Conservation (phyloP, 208 protist species). For the Trypanosoma platydactyli region DNA sequence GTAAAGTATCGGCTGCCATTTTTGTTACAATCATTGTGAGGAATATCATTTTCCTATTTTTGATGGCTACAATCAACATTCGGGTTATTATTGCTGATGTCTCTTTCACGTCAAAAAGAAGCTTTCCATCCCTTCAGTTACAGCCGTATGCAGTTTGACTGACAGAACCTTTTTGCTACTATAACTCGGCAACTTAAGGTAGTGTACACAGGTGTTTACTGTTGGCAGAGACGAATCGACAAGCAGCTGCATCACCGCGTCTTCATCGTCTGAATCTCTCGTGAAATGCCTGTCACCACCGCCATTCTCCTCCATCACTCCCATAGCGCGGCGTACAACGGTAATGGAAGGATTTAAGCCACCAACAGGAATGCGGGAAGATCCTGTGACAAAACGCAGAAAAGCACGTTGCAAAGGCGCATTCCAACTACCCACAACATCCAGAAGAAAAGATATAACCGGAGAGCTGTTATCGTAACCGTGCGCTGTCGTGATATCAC, state of each 20-base stretch:
- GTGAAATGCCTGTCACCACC: background rate
- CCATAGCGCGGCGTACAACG: conserved; percentile 66
- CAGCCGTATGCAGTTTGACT: conserved; percentile 57
- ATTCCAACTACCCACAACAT: conserved; percentile 58
- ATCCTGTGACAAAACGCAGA: conserved; percentile 82
- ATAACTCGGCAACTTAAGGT: conserved; percentile 95
- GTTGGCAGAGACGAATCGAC: conserved; percentile 80
- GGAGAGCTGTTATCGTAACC: conserved; percentile 59
- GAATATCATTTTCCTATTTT: background rate
- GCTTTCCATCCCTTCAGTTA: conserved; percentile 66
- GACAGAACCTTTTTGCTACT: conserved; percentile 65
- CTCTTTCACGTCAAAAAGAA: conserved; percentile 67
- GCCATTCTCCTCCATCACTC: background rate
- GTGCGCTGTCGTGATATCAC: conserved; percentile 49
- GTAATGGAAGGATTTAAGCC: conserved; percentile 70
- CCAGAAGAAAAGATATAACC: conserved; percentile 54
- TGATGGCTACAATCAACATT: background rate
- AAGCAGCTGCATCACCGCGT: background rate
- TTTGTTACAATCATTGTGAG: background rate
- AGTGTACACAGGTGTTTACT: conserved; percentile 96
- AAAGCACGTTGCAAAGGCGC: conserved; percentile 66
- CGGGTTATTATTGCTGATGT: background rate
- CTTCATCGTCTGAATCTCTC: background rate
- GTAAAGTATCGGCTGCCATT: too few species aligned
- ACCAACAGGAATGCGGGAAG: conserved; percentile 49